Conservation (phyloP, 495 filamentous ascomycete species). For the Terfezia claveryi region DNA sequence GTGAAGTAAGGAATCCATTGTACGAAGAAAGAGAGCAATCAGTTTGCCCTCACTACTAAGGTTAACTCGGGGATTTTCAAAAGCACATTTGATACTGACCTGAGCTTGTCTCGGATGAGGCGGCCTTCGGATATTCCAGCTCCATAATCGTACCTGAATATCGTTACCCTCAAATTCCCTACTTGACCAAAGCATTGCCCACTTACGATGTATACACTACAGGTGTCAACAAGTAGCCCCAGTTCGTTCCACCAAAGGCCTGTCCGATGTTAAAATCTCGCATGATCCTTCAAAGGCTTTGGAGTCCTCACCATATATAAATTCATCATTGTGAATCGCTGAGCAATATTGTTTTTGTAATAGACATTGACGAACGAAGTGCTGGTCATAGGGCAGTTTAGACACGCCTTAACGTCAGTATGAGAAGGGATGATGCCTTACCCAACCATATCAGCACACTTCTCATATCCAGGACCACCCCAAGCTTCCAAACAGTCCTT, state of each 20-base stretch:
- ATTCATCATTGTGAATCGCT: slow-evolving; percentile 12
- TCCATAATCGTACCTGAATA: slow-evolving; percentile 23
- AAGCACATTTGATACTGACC: slow-evolving; percentile 1
- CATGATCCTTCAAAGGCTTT: too few relatives aligned
- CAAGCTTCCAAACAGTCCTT: background rate
- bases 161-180: background rate
- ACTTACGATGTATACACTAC: slow-evolving; percentile 6
- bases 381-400: too few relatives aligned
- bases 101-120: slow-evolving; percentile 20
- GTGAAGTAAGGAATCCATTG: background rate
- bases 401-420: background rate
- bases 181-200: background rate
- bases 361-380: slow-evolving; percentile 15
- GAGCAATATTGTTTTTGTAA: slow-evolving; percentile 16
- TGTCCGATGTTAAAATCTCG: background rate
- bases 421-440: background rate
- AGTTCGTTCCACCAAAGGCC: slow-evolving; percentile 17
- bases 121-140: slow-evolving; percentile 14
- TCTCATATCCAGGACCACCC: slow-evolving; percentile 24
- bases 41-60: background rate
- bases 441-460: slow-evolving; percentile 16
- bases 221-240: slow-evolving; percentile 4
- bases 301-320: slow-evolving; percentile 9
- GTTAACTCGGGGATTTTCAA: background rate
- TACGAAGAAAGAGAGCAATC: background rate